Evolutionary conservation across 352 stramenopile species (phyloP), one percentile per base, ranked within the genome.

Genomic region (Globisporangium emineosum): DNA sequence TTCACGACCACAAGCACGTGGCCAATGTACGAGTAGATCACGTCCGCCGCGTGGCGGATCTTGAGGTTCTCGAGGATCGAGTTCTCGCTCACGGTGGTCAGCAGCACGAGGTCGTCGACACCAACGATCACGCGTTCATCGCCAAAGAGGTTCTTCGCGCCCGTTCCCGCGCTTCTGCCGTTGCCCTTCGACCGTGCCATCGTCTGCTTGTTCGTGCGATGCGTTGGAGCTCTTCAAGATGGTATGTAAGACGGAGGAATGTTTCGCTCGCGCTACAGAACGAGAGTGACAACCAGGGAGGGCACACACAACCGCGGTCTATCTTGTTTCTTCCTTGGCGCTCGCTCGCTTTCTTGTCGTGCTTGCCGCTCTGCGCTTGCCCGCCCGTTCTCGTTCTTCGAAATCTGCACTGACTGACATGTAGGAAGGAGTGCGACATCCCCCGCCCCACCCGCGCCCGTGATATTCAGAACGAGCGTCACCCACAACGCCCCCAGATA

Each of bases 61-160:
- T 96, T 94, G 67, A 96, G 78, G 75, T 96, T 96, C 70, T 94
- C 86, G 19, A 96, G 76, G 68, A 96, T 94, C 43, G 83, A 79
- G 47, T 70, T 83, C 67, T 96, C 88, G 32, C 67, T 87, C 61
- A 96, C 83, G 12, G 76, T 73, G 10, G 66, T 60, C 42, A 96
- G 67, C 33, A 96, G 67, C 65, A 96, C 86, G 64, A 96, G 77
- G 60, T 96, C 88, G 56, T 96, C 80, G 21, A 94, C 85, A 55
- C 85, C 85, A 27, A 94, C 76, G 17, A 92, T 65, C 27, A 79
- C 74, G 60, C 83, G 83, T 65, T 92, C 83, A n/a, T 89, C 76
- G 12, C 72, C 70, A 64, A 83, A 88, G 29, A 80, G 65, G 30
- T 59, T 52, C 29, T 43, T 50, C 10, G 62, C 54, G 5, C 21